Conservation (phyloP, 1,139 yeast genomes). For the Saccharomyces hybrid region DNA sequence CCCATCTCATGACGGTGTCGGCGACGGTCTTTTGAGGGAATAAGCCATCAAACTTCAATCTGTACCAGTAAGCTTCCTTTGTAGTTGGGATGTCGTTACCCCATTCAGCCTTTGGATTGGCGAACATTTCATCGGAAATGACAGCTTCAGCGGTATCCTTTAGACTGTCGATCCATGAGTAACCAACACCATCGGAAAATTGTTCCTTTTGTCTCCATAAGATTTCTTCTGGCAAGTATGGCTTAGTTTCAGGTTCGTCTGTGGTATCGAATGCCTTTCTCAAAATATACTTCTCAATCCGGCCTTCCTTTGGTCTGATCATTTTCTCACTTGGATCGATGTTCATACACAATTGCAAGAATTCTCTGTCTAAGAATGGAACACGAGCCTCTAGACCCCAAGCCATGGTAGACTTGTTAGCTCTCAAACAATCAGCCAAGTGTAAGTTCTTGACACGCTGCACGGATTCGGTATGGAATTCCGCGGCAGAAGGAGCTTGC, state of each 20-base stretch:
- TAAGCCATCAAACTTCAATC: slow-evolving; percentile 87
- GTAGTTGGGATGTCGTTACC: slow-evolving; percentile 90
- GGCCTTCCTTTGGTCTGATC: slow-evolving; percentile 59
- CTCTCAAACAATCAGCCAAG: slow-evolving; percentile 93
- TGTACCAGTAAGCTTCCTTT: slow-evolving; percentile 98
- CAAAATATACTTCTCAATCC: slow-evolving; percentile 85
- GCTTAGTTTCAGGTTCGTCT: slow-evolving; percentile 57
- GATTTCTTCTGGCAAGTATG: slow-evolving; percentile 91
- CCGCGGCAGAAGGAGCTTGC: slow-evolving; percentile 83
- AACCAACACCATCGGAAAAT: slow-evolving; percentile 97
- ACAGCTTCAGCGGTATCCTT: slow-evolving; percentile 88
- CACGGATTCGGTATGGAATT: slow-evolving; percentile 92
- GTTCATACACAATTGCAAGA: slow-evolving; percentile 88
- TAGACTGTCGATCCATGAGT: slow-evolving; percentile 96
- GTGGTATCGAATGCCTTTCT: slow-evolving; percentile 94
- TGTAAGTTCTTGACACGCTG: slow-evolving; percentile 94
- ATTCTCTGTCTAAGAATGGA: slow-evolving; percentile 91
- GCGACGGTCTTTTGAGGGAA: slow-evolving; percentile 91
- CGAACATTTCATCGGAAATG: slow-evolving; percentile 82
- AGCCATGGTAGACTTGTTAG: slow-evolving; percentile 98
- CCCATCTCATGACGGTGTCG: slow-evolving; percentile 95
- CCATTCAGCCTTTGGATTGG: slow-evolving; percentile 90
- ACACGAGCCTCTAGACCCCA: slow-evolving; percentile 99
- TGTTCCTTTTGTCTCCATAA: slow-evolving; percentile 99
- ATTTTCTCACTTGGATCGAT: slow-evolving; percentile 86